Percentiles rank a stretch among this genome's conserved stretches.
These are phyloP conservation scores for Cyberlindnera japonica DNA, from an alignment of 805 yeast species.

Conservation along the genomic window DNA sequence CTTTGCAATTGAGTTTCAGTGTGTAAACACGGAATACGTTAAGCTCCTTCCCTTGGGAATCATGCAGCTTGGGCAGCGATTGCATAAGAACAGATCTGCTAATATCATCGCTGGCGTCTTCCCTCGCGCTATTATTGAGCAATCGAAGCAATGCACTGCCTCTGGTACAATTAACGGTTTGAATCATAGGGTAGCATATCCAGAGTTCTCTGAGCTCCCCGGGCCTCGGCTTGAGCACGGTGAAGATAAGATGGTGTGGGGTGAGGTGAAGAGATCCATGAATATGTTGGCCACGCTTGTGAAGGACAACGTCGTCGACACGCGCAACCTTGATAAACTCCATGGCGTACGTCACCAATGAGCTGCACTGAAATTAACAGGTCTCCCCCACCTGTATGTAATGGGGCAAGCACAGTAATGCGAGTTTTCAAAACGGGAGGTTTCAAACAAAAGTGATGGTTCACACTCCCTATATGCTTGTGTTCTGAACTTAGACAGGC, in stretches of 20 bases:
- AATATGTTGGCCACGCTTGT: conserved; percentile 52
- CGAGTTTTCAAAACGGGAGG: background rate
- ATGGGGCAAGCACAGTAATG: too few relatives aligned
- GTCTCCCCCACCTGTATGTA: too few relatives aligned
- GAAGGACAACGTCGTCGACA: conserved; percentile 49
- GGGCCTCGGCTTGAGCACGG: conserved; percentile 26
- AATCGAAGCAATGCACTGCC: conserved; percentile 41
- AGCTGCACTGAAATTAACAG: too few relatives aligned
- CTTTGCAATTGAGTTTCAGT: conserved; percentile 74
- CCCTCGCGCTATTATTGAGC: conserved; percentile 11
- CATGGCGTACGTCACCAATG: too few relatives aligned
- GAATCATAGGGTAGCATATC: conserved; percentile 87
- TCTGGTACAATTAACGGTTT: conserved; percentile 41
- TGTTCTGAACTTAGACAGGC: background rate
- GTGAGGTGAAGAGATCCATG: conserved; percentile 66
- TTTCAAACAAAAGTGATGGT: background rate
- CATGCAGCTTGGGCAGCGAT: conserved; percentile 16
- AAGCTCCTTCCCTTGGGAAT: conserved; percentile 16
- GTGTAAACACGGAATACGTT: conserved; percentile 41
- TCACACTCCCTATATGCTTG: background rate
- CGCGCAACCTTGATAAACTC: conserved; percentile 28
- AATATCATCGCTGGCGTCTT: conserved; percentile 11
- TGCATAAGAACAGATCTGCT: conserved; percentile 12
- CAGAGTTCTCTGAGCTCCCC: conserved; percentile 61
- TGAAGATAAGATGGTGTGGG: conserved; percentile 72